phyloP scores from a whole-genome alignment of 2,329 filamentous ascomycete genomes.

The Camptophora hylomeconis region DNA sequence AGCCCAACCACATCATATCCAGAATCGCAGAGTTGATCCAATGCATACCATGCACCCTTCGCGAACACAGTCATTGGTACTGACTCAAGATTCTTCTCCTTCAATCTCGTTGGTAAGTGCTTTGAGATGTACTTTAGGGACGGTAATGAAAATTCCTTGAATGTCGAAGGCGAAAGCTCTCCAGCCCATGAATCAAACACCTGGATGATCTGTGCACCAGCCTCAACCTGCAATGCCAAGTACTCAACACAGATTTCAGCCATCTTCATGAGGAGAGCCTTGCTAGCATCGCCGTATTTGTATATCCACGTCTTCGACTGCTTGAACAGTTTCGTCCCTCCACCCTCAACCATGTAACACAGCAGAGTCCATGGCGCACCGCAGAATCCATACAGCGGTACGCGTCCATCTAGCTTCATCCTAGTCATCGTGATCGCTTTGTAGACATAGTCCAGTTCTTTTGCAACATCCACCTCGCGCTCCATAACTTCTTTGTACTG shows the following conservation, averaged over 20 bases:
- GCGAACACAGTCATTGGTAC: constrained; percentile 98
- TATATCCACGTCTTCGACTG: constrained; percentile 96
- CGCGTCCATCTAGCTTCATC: constrained; percentile 72
- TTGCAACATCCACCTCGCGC: constrained; percentile 68
- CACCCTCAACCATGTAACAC: constrained; percentile 98
- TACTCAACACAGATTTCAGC: constrained; percentile 91
- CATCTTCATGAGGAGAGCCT: constrained; percentile 78
- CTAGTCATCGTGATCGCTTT: constrained; percentile 85
- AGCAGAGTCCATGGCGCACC: constrained; percentile 93
- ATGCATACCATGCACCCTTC: constrained; percentile 91
- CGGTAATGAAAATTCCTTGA: constrained; percentile 73
- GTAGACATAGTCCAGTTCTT: constrained; percentile 87
- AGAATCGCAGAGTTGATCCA: constrained; percentile 73
- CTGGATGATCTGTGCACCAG: constrained; percentile 89
- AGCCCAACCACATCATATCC: constrained; percentile 90
- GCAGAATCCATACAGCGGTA: constrained; percentile 91
- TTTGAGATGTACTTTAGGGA: constrained; percentile 75
- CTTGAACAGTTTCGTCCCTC: constrained; percentile 87
- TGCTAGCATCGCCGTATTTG: constrained; percentile 67
- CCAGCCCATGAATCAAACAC: constrained; percentile 98
- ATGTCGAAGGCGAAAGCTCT: constrained; percentile 73
- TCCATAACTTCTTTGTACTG: constrained; percentile 71
- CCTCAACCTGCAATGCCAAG: constrained; percentile 78
- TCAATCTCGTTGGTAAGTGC: constrained; percentile 61
- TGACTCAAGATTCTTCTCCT: constrained; percentile 59